Base-by-base conservation (phyloP, 805 yeast genomes). In the Groenewaldozyma salmanticensis region DNA sequence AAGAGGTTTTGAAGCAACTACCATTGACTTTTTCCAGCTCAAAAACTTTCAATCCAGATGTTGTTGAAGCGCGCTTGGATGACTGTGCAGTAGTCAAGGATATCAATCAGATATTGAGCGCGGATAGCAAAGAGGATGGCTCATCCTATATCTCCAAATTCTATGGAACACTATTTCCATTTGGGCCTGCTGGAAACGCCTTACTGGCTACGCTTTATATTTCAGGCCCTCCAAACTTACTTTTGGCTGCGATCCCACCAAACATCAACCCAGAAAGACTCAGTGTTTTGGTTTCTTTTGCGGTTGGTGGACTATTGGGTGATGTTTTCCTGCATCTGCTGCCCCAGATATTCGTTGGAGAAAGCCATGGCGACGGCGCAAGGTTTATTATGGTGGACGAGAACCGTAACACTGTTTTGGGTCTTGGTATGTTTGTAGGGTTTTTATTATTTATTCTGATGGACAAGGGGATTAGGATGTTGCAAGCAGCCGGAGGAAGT, bases 241-340 rank as follows among this genome's bases (percentile, higher is more conserved):
- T 77, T 15, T 59, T 79, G 18, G 72, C 73, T 0, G 55, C 73
- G 48, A 68, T 78, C 27, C 85, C 86, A 4, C 68, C 78, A 0
- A 58, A 68, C 21, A 74, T 78, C 36, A 62, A 70, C 37, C 75
- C 78, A 0, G 58, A 71, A 2, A 61, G 67, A 24, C 60, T 79
- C 29, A 65, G 75, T 6, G 54, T 72, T 20, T 58, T 81, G 42
- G 83, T 81, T 1, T 67, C 84, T 35, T 81, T 82, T 61, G 88
- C 90, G 11, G 71, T 77, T 37, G 92, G 92, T 35, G 83, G 88
- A 1, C 62, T 82, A 31, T 60, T 82, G 27, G 90, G 90, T 35
- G 90, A 81, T 54, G 76, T 81, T 1, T 79, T 82, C 47, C 56
- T 81, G 34, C 92, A 82, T 57, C 54, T 82, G 44, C 59, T 82